A percentile compares a stretch with the other conserved stretches of the same genome.
Evolutionary conservation across 1,139 yeast genomes (phyloP).

Genomic region (Geotrichum fermentans): DNA sequence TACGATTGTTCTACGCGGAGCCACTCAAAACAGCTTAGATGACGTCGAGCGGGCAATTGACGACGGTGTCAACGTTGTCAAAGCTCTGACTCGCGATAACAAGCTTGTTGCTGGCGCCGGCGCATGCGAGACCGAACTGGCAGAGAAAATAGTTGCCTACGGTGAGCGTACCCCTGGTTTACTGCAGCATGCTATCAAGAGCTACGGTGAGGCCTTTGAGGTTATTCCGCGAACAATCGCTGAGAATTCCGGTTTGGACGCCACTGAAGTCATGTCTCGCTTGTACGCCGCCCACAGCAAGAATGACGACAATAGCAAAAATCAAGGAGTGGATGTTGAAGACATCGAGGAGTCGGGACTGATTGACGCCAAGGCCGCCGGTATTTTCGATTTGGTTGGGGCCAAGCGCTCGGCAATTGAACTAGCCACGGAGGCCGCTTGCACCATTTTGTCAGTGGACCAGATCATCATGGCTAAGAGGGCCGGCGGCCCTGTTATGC

Average conservation of each 20-base stretch:
- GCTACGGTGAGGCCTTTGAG: conserved; percentile 91
- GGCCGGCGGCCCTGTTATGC: conserved; percentile 95
- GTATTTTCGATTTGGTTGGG: conserved; percentile 73
- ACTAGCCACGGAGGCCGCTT: conserved; percentile 93
- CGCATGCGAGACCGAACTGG: conserved; percentile 88
- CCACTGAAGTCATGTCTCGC: conserved; percentile 80
- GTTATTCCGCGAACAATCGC: conserved; percentile 88
- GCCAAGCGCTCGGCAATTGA: conserved; percentile 83
- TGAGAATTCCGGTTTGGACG: conserved; percentile 90
- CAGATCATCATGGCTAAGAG: conserved; percentile 92
- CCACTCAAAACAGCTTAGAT: conserved; percentile 90
- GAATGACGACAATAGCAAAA: conserved; percentile 33
- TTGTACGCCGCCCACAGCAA: conserved; percentile 75
- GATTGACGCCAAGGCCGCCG: conserved; percentile 62
- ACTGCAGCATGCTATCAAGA: conserved; percentile 87
- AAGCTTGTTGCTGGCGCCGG: conserved; percentile 95
- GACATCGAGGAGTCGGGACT: conserved; percentile 57
- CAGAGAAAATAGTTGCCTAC: conserved; percentile 67
- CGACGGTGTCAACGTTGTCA: conserved; percentile 90
- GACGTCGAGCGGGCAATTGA: conserved; percentile 96
- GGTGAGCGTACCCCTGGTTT: conserved; percentile 95
- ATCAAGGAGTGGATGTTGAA: conserved; percentile 69
- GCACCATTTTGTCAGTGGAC: conserved; percentile 82
- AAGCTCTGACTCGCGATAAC: conserved; percentile 76
- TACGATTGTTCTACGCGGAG: conserved; percentile 91